Evolutionary conservation across 2,329 filamentous ascomycete genomes (phyloP), one percentile per base, ranked within the genome.

Genomic region (Zymoseptoria tritici): DNA sequence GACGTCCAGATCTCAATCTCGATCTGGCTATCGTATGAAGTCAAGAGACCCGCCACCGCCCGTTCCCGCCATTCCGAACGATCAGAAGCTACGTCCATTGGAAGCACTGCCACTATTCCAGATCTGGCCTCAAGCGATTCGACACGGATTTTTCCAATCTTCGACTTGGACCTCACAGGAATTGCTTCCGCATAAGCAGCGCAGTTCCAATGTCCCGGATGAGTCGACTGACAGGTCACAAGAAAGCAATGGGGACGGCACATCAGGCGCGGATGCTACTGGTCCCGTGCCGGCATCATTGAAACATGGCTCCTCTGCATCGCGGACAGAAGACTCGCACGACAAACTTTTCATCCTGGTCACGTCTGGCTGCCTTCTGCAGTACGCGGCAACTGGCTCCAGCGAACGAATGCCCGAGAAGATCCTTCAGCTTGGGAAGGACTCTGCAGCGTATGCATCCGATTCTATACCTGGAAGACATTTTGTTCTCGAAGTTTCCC

Each of bases 61-160:
- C 49, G 19, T 59, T 49, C 55, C 61, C 42, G 56, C 57, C 16
- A 16, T 58, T 36, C 59, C 60, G 4, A 60, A n/a, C 49, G 62
- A 61, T 46, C 53, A 56, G 6, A 61, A 49, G 50, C 50, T 54
- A 21, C 59, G 58, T 49, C 26, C 67, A 54, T 79, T 77, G 73
- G 72, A 77, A 4, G 74, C 77, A 7, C 89, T 90, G 6, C 89
- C 91, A 1, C 77, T 97, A 11, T 95, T 92, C 72, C 89, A 96
- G 72, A 91, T 90, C 11, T 96, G 91, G 71, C 88, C 90, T 0
- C 91, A 96, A 73, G 85, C 90, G 2, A 82, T 90, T 65, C 91
- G 89, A 69, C 84, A 94, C 72, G 85, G 84, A 9, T 85, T 82
- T 16, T 78, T 96, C 2, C 82, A 86, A 24, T 82, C 88, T 16